Conservation (phyloP, 1,284 basidiomycete genomes). For the Ustilago hordei region DNA sequence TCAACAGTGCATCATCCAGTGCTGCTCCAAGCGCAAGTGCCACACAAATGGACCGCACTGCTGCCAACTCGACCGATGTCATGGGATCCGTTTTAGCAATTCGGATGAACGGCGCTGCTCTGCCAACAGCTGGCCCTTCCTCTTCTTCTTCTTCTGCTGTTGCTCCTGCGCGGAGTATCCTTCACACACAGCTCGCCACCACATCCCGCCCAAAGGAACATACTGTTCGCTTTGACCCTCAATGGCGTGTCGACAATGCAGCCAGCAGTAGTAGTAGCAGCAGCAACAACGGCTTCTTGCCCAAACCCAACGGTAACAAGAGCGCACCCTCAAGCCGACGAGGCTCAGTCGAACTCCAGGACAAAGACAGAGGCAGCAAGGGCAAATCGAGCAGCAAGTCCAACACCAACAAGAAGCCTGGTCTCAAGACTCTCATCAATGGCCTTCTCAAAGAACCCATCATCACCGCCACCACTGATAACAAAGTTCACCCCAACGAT, state of each 20-base stretch:
- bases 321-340: slow-evolving; percentile 34
- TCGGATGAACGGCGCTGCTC: not conserved
- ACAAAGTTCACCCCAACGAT: slow-evolving; percentile 19
- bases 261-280: not conserved
- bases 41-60: slow-evolving; percentile 21
- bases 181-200: slow-evolving; percentile 25
- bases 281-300: not conserved
- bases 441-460: slow-evolving; percentile 47
- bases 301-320: slow-evolving; percentile 13
- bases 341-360: slow-evolving; percentile 34
- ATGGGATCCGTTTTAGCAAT: not conserved
- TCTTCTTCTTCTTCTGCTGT: slow-evolving; percentile 4
- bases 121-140: not conserved
- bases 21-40: slow-evolving; percentile 13
- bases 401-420: slow-evolving; percentile 31
- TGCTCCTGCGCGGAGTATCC: slow-evolving; percentile 30
- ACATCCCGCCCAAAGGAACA: slow-evolving; percentile 33
- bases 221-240: slow-evolving; percentile 46
- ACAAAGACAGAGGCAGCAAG: slow-evolving; percentile 29
- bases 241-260: slow-evolving; percentile 36
- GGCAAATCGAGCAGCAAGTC: slow-evolving; percentile 20
- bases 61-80: slow-evolving; percentile 18
- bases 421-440: slow-evolving; percentile 49
- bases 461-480: not conserved
- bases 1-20: slow-evolving; percentile 11